Evolutionary conservation across 768 basidiomycete species (phyloP), one percentile per base, ranked within the genome.

Genomic region (Termitomyces sp.): DNA sequence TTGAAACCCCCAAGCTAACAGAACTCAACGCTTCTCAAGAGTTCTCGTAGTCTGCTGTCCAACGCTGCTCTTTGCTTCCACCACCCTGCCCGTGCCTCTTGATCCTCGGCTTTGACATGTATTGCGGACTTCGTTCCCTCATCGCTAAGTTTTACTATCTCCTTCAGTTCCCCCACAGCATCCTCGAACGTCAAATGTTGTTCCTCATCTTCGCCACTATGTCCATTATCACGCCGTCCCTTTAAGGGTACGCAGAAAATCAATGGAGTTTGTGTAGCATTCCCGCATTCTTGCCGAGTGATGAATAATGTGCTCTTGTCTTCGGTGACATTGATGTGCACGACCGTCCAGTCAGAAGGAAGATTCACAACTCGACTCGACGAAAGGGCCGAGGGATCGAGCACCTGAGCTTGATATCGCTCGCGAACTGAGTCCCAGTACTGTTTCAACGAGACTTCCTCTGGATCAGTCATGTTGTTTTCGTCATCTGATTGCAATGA

Each of bases 1-100:
- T 98, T 98, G 82, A 97, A 98, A 21, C 89, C 94, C 1, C 97
- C 96, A 3, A 99, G 77, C 97, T 97, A 98, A 66, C 90, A 94
- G 63, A 91, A 94, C 68, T 98, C 97, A 44, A 99, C 86, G 60
- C 87, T 92, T 60, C 84, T 83, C 35, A 97, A 68, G 6, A 99
- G 70, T 31, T 83, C 82, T 55, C 82, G 76, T 64, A 99, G 67
- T 23, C 93, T 80, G 47, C 74, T 75, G 64, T 98, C 94, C n/a
- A 98, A 77, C 21, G 78, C 80, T 23, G 75, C 72, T 3, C 97
- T 78, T 52, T 85, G 80, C 37, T 82, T 84, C 97, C 97, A 99
- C 97, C 97, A 98, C 1, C 75, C 79, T 0, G 78, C 74, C 59
- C 86, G 77, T 1, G 83, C 90, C 31, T 81, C 80, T 44, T 75